Evolutionary conservation across 805 yeast species (phyloP), one percentile per base, ranked within the genome.

Genomic region (Debaryomyces castellii): DNA sequence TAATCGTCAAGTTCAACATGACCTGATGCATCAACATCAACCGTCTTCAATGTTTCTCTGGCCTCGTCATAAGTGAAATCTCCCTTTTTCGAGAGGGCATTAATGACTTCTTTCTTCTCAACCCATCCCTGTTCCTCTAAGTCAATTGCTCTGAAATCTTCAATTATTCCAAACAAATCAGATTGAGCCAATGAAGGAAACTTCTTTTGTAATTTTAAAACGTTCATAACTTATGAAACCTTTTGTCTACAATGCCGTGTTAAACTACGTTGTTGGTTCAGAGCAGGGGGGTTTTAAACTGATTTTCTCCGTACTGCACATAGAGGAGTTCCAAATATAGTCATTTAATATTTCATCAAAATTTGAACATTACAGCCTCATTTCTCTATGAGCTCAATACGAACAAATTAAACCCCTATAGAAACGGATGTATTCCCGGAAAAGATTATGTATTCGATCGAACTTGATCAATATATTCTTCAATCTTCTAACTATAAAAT

Each of bases 1-100:
- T 82, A 94, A 63, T 94, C 99, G 48, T 94, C 99, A 61, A 94
- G 73, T 65, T 94, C 99, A 44, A 94, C 97, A 62, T 88, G 92
- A 21, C 99, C 99, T 4, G 96, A 86, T 12, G 98, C 96, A 69
- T 94, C 99, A 27, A 94, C 96, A 53, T 85, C 84, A 40, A 90
- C 97, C 43, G 79, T 80, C 63, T 94, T 94, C 62, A 94, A 77
- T 2, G 97, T 88, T 65, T 90, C 96, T 72, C 99, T 85, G 20
- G 96, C 92, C 53, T 85, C 87, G 66, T 94, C 99, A 61, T 94
- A 94, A 25, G 90, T 66, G 41, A 87, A 92, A 44, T 81, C 81
- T 16, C 97, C 97, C 23, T 82, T 67, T 46, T 82, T 80, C 20
- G 96, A 81, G 33, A 90, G 82, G 3, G 90, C 80, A 62, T 89